These are phyloP conservation scores for Tylopilus orsonianus DNA, from an alignment of 1,284 basidiomycete species.

Conservation along the genomic window DNA sequence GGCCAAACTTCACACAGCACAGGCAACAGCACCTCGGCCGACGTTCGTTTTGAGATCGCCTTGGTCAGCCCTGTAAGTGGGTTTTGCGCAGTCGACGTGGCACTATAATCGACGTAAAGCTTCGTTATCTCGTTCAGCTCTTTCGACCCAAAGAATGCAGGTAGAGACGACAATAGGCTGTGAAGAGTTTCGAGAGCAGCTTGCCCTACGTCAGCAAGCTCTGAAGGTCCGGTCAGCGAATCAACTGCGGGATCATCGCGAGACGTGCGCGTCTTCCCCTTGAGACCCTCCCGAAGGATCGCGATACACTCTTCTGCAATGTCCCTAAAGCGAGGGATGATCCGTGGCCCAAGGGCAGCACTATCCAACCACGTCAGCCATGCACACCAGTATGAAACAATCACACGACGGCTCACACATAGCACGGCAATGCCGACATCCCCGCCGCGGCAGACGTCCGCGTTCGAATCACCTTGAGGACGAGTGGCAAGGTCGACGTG, in stretches of 20 bases:
- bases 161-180: constrained; percentile 58
- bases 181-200: constrained; percentile 53
- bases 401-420: constrained; percentile 48
- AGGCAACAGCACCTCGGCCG: constrained; percentile 66
- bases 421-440: constrained; percentile 54
- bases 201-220: constrained; percentile 27
- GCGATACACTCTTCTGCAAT: constrained; percentile 60
- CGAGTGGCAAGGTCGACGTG: constrained; percentile 54
- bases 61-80: constrained; percentile 46
- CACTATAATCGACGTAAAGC: constrained; percentile 52
- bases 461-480: constrained; percentile 50
- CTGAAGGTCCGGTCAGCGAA: constrained; percentile 12
- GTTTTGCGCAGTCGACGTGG: constrained; percentile 29
- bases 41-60: constrained; percentile 65
- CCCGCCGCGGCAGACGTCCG: constrained; percentile 41
- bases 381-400: background rate
- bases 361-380: constrained; percentile 40
- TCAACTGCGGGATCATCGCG: background rate
- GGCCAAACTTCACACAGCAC: constrained; percentile 62
- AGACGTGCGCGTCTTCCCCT: constrained; percentile 34
- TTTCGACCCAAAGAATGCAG: constrained; percentile 67
- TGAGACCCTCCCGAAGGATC: constrained; percentile 45
- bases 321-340: constrained; percentile 81
- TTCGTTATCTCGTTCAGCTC: constrained; percentile 59
- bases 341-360: constrained; percentile 76